phyloP scores from a whole-genome alignment of 306 rosid species.

The Benincasa hispida region DNA sequence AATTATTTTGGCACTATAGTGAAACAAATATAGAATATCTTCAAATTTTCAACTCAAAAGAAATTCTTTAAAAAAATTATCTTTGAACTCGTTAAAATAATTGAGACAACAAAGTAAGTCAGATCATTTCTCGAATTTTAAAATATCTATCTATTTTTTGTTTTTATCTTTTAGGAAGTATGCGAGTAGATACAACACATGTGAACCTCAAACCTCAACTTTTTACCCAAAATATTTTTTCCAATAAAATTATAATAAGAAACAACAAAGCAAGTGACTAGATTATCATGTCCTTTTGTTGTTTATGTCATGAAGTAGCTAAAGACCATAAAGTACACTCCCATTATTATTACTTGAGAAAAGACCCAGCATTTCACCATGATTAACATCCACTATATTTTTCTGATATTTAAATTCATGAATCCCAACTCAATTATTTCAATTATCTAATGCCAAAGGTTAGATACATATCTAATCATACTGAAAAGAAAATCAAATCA shows the following conservation, averaged over 20 bases:
- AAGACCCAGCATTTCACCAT: background rate
- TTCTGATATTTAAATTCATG: background rate
- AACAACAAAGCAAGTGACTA: background rate
- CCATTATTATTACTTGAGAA: background rate
- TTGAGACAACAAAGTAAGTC: background rate
- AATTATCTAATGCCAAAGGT: background rate
- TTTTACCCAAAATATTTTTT: background rate
- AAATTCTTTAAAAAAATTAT: too few species aligned
- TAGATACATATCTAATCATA: background rate
- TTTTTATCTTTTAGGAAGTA: background rate
- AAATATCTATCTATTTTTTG: background rate
- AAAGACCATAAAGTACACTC: background rate
- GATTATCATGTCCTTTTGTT: background rate
- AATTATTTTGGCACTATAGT: too few species aligned
- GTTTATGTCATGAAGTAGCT: background rate
- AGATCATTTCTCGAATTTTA: too few species aligned
- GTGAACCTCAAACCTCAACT: too few species aligned
- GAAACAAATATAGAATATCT: too few species aligned
- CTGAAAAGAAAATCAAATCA: background rate
- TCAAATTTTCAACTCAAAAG: too few species aligned
- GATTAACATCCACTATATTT: background rate
- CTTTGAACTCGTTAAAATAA: too few species aligned
- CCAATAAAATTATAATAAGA: background rate
- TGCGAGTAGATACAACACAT: background rate
- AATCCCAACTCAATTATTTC: background rate